Percentiles rank a stretch among this genome's conserved stretches.
Evolutionary conservation across 1,139 yeast genomes (phyloP).

Genomic region (Magnusiomyces magnusii): DNA sequence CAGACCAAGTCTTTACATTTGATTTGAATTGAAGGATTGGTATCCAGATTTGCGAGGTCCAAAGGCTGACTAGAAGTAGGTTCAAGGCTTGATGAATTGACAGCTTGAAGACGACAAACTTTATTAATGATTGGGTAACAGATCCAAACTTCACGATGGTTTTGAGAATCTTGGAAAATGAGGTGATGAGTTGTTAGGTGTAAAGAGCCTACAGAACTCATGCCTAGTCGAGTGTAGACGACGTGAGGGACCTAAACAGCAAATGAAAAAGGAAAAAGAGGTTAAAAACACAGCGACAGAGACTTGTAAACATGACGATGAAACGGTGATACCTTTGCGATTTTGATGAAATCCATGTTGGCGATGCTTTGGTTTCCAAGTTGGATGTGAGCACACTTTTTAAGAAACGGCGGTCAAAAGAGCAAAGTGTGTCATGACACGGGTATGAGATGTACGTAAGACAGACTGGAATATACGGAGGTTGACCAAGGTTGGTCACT

Average conservation of each 20-base stretch:
- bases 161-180: conserved; percentile 49
- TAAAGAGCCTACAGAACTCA: conserved; percentile 55
- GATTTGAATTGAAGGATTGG: conserved; percentile 42
- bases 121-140: conserved; percentile 81
- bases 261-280: not conserved
- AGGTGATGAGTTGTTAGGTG: conserved; percentile 81
- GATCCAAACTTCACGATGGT: conserved; percentile 72
- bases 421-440: too few species aligned
- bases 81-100: conserved; percentile 30
- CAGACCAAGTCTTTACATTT: conserved; percentile 82
- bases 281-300: not conserved
- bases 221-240: conserved; percentile 62
- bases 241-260: conserved; percentile 52
- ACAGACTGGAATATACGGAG: too few species aligned
- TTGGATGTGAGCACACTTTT: too few species aligned
- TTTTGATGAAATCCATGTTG: conserved; percentile 49
- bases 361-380: not conserved
- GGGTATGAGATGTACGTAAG: too few species aligned
- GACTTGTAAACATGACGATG: too few species aligned
- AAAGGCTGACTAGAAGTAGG: not conserved
- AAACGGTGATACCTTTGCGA: conserved; percentile 37
- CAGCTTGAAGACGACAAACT: conserved; percentile 52
- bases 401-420: too few species aligned
- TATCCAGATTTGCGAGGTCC: not conserved
- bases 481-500: too few species aligned